These are phyloP conservation scores for Volvox carteri DNA, from an alignment of 163 green algal species.

Conservation along the genomic window DNA sequence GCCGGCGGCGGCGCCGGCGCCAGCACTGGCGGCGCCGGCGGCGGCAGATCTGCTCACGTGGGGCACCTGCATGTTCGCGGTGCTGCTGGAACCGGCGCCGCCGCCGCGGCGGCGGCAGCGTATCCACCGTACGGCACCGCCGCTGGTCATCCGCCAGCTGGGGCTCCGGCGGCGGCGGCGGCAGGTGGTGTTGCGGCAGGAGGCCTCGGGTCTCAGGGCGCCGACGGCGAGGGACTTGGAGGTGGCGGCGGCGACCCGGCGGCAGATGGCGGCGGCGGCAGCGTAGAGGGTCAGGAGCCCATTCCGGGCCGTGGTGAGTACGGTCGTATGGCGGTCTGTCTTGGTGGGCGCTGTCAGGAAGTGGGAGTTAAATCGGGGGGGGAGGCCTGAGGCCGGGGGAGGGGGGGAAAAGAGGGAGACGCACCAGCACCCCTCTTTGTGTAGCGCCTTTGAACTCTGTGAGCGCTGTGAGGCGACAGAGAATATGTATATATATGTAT, in stretches of 20 bases:
- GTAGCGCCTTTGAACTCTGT: too few relatives aligned
- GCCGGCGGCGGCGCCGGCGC: background rate
- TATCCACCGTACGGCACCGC: background rate
- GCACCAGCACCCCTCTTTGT: too few relatives aligned
- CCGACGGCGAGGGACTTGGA: background rate
- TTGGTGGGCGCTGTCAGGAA: too few relatives aligned
- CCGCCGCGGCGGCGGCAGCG: background rate
- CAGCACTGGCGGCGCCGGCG: conserved; percentile 15
- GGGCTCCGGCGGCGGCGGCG: background rate
- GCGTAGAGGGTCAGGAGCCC: background rate
- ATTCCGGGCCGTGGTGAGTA: background rate
- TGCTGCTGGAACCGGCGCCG: background rate
- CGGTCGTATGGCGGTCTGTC: too few relatives aligned
- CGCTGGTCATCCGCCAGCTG: background rate
- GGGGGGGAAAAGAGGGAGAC: too few relatives aligned
- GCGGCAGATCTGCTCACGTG: background rate
- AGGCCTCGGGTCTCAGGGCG: background rate
- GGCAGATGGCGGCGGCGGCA: background rate
- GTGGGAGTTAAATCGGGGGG: too few relatives aligned
- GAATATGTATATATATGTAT: too few relatives aligned
- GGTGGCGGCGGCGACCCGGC: too few relatives aligned
- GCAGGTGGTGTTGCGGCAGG: background rate
- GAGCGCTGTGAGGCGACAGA: too few relatives aligned
- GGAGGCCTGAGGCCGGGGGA: too few relatives aligned
- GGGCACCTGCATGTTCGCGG: background rate